Conservation (phyloP, 2,329 filamentous ascomycete species). For the Fusarium mangiferae region DNA sequence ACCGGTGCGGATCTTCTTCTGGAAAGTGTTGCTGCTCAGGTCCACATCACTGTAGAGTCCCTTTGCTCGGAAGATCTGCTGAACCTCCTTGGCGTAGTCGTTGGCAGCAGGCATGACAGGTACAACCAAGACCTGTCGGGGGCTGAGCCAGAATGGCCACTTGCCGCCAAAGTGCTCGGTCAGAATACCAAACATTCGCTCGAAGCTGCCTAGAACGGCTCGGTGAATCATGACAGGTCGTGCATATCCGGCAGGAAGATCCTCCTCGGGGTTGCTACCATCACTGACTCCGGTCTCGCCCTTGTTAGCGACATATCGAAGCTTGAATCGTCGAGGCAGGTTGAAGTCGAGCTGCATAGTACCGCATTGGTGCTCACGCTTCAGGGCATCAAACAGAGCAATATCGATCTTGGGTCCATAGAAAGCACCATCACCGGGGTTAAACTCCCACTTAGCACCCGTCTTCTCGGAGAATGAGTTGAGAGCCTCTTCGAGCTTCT, state of each 20-base stretch:
- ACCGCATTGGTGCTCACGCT: constrained; percentile 69
- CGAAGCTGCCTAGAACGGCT: constrained; percentile 79
- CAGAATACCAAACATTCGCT: constrained; percentile 76
- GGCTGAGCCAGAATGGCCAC: constrained; percentile 90
- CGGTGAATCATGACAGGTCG: constrained; percentile 89
- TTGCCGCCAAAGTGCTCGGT: constrained; percentile 88
- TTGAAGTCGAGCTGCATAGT: constrained; percentile 97
- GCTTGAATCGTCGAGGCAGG: constrained; percentile 61
- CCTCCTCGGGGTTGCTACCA: constrained; percentile 55
- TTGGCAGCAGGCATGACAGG: constrained; percentile 80
- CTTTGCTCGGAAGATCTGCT: constrained; percentile 72
- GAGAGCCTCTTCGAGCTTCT: constrained; percentile 80
- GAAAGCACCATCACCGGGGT: constrained; percentile 95
- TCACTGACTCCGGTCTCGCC: constrained; percentile 53
- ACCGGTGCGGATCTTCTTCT: constrained; percentile 88
- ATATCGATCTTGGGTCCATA: constrained; percentile 99
- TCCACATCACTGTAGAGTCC: constrained; percentile 73
- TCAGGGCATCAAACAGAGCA: constrained; percentile 87
- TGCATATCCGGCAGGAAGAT: constrained; percentile 75
- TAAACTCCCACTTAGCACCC: constrained; percentile 84
- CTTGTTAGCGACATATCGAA: constrained; percentile 63
- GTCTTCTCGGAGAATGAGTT: constrained; percentile 74
- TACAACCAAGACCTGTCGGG: constrained; percentile 74
- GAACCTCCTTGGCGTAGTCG: constrained; percentile 81
- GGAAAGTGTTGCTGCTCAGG: constrained; percentile 77